These are phyloP conservation scores for Thermochaetoides thermophila DNA, from an alignment of 495 filamentous ascomycete genomes.

Conservation along the genomic window DNA sequence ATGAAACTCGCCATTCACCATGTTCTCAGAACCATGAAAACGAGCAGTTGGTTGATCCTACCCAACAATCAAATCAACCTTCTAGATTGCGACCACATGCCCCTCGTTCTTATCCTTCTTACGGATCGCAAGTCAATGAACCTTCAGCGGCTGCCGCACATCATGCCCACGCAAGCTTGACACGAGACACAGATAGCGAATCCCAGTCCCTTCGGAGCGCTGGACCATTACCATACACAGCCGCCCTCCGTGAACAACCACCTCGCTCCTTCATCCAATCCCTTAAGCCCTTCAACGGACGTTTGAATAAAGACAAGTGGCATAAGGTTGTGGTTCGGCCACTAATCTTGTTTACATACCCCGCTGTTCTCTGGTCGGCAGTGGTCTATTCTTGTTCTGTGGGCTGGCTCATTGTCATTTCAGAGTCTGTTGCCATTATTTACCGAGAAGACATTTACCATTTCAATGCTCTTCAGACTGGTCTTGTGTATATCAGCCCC, in stretches of 20 bases:
- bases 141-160: background rate
- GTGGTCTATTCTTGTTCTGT: conserved; percentile 76
- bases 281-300: conserved; percentile 60
- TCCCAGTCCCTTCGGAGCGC: conserved; percentile 15
- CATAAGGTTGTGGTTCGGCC: conserved; percentile 58
- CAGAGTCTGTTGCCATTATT: conserved; percentile 67
- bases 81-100: too few species aligned
- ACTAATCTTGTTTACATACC: conserved; percentile 76
- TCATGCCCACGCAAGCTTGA: background rate
- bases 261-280: conserved; percentile 54
- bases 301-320: conserved; percentile 69
- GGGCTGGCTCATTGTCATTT: conserved; percentile 91
- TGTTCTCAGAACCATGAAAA: conserved; percentile 6
- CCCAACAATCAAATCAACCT: background rate
- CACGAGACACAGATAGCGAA: conserved; percentile 22
- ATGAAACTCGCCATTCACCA: too few species aligned
- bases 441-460: conserved; percentile 59
- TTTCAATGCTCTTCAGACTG: conserved; percentile 66
- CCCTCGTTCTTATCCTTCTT: too few species aligned
- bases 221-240: conserved; percentile 39
- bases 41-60: background rate
- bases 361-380: conserved; percentile 79
- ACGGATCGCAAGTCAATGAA: too few species aligned
- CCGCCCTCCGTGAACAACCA: conserved; percentile 39
- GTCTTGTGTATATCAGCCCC: conserved; percentile 78